Percentiles rank a stretch among this genome's conserved stretches.
These are phyloP conservation scores for Hansenula lynferdii DNA, from an alignment of 1,139 yeast genomes.

Conservation along the genomic window DNA sequence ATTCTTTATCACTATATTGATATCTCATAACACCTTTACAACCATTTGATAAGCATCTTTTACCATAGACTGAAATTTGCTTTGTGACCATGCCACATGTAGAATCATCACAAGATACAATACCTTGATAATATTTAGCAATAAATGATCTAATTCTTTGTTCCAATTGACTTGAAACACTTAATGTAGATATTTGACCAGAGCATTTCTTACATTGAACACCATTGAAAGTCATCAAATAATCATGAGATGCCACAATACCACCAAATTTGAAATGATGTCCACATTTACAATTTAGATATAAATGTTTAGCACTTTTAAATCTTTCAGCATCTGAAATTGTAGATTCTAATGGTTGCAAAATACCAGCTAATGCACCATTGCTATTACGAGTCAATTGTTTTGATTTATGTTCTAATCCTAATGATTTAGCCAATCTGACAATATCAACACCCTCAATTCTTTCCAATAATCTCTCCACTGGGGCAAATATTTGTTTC, in stretches of 20 bases:
- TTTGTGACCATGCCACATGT: slow-evolving; percentile 81
- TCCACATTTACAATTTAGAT: slow-evolving; percentile 62
- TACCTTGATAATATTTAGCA: slow-evolving; percentile 75
- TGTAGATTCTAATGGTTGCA: slow-evolving; percentile 77
- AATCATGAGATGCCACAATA: slow-evolving; percentile 54
- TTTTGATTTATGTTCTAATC: slow-evolving; percentile 63
- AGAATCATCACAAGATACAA: slow-evolving; percentile 80
- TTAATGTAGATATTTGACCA: slow-evolving; percentile 42
- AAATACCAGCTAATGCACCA: slow-evolving; percentile 37
- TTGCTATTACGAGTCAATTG: slow-evolving; percentile 31
- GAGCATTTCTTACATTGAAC: slow-evolving; percentile 62
- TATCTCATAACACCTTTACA: slow-evolving; percentile 87
- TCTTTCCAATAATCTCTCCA: slow-evolving; percentile 79
- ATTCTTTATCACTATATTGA: slow-evolving; percentile 69
- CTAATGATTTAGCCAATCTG: slow-evolving; percentile 71
- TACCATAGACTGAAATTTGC: slow-evolving; percentile 86
- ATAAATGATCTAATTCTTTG: slow-evolving; percentile 63
- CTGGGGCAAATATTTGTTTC: slow-evolving; percentile 87
- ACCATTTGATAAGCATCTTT: slow-evolving; percentile 60
- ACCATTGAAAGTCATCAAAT: slow-evolving; percentile 63
- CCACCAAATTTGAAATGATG: slow-evolving; percentile 68
- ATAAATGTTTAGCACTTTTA: slow-evolving; percentile 52
- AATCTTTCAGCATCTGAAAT: slow-evolving; percentile 82
- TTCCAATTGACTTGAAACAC: slow-evolving; percentile 71
- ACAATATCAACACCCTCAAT: slow-evolving; percentile 85